These are phyloP conservation scores for Serpula lacrymans DNA, from an alignment of 768 basidiomycete genomes.

Conservation along the genomic window DNA sequence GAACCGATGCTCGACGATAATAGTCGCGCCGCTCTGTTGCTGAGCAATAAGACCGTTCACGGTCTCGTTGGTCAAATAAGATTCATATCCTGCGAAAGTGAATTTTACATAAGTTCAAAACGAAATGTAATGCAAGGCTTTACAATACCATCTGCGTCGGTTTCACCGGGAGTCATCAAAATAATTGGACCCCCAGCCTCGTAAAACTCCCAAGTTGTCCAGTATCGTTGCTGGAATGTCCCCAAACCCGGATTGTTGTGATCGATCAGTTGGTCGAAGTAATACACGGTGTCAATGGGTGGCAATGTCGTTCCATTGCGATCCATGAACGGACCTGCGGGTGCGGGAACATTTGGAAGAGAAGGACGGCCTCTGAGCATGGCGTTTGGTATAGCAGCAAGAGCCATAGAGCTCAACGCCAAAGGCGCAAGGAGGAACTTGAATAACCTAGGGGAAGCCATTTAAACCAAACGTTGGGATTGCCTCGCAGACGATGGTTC, in stretches of 20 bases:
- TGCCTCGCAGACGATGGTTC: too few species aligned
- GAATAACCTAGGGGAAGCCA: not conserved
- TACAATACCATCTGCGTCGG: constrained; percentile 42
- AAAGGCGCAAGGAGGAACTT: not conserved
- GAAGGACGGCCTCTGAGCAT: constrained; percentile 16
- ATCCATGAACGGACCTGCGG: constrained; percentile 9
- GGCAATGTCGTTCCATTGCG: constrained; percentile 24
- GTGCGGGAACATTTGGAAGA: constrained; percentile 12
- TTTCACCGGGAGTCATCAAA: constrained; percentile 58
- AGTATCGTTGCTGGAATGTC: constrained; percentile 76
- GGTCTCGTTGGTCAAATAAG: constrained; percentile 62
- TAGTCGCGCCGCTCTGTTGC: constrained; percentile 57
- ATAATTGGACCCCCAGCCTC: constrained; percentile 33
- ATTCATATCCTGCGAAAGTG: constrained; percentile 27
- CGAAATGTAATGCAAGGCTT: not conserved
- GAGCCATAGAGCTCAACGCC: constrained; percentile 7
- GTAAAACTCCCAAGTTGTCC: constrained; percentile 68
- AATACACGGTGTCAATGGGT: constrained; percentile 22
- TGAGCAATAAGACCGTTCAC: constrained; percentile 65
- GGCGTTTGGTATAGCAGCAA: constrained; percentile 17
- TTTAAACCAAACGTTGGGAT: not conserved
- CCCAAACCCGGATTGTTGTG: constrained; percentile 56
- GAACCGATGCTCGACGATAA: constrained; percentile 72
- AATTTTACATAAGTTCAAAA: too few species aligned
- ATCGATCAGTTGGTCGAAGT: constrained; percentile 35